phyloP scores from a whole-genome alignment of 2,329 filamentous ascomycete species.

The Verticillium zaregamsianum region DNA sequence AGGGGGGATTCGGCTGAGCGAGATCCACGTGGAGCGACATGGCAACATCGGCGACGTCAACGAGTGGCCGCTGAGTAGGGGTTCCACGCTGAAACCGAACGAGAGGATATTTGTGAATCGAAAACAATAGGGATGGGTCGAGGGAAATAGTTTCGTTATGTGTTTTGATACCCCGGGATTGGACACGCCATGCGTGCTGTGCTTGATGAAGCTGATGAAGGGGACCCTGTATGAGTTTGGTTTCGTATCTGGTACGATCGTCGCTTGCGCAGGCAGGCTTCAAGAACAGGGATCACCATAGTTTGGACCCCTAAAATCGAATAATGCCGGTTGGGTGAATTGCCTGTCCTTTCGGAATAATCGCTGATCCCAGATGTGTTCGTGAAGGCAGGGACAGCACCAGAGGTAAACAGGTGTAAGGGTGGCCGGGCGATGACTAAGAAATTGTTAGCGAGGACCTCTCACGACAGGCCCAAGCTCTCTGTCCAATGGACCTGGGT shows the following conservation, averaged over 20 bases:
- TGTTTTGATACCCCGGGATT: background rate
- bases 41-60: background rate
- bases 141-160: background rate
- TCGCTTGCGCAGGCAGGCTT: background rate
- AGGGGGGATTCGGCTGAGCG: background rate
- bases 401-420: no score
- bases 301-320: background rate
- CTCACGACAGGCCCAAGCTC: background rate
- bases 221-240: background rate
- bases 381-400: no score
- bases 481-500: background rate
- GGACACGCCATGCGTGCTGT: background rate
- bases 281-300: background rate
- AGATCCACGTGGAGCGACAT: constrained; percentile 2
- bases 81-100: background rate
- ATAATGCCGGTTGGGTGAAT: background rate
- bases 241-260: background rate
- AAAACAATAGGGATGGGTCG: background rate
- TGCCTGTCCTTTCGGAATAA: background rate
- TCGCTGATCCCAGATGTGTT: background rate
- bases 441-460: background rate
- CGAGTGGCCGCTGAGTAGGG: background rate
- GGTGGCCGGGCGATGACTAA: background rate
- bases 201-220: background rate
- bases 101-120: constrained; percentile 7